Conservation (phyloP, 139 green algal species). For the Closterium sp. region DNA sequence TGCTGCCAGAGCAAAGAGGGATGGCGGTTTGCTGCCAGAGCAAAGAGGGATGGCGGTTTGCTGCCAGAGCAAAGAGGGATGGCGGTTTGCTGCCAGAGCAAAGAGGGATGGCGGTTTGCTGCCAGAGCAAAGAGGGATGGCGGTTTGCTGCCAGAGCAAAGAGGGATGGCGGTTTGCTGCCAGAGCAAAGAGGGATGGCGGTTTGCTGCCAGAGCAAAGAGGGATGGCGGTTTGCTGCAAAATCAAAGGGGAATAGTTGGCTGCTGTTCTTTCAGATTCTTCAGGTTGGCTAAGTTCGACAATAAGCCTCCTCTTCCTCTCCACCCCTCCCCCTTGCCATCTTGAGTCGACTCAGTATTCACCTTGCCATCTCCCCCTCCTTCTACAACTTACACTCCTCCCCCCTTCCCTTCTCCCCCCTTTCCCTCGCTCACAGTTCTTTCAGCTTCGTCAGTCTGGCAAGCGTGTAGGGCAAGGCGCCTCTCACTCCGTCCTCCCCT, state of each 20-base stretch:
- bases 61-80: too few species aligned
- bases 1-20: too few species aligned
- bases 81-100: too few species aligned
- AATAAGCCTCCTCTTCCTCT: neutral
- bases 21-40: too few species aligned
- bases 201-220: neutral
- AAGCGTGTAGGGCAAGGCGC: neutral
- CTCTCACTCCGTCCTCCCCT: neutral
- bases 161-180: too few species aligned
- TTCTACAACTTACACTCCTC: too few species aligned
- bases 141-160: too few species aligned
- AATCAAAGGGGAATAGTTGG: too few species aligned
- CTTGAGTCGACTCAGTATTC: neutral
- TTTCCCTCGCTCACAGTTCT: neutral
- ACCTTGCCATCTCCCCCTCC: neutral
- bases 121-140: too few species aligned
- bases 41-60: too few species aligned
- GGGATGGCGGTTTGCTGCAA: neutral
- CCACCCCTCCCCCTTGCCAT: neutral
- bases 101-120: too few species aligned
- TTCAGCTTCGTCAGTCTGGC: neutral
- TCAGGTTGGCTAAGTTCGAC: neutral
- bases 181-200: neutral
- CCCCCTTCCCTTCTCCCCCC: too few species aligned
- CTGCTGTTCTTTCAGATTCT: neutral